Evolutionary conservation across 306 rosid species (phyloP), one percentile per base, ranked within the genome.

Genomic region (Geum urbanum): DNA sequence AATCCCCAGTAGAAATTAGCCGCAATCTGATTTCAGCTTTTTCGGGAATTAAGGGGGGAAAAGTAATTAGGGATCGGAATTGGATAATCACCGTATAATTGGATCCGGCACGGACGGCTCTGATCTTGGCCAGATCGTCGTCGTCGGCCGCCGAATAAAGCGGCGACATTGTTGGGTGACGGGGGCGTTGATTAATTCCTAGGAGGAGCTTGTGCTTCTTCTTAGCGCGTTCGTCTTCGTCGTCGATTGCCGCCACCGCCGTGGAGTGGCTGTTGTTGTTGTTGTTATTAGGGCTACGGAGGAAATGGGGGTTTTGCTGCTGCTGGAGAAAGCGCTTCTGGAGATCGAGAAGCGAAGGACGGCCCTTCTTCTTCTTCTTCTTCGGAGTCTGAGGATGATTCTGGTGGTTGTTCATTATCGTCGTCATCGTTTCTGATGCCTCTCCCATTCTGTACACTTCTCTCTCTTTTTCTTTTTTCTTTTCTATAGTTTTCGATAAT

Each of bases 341-440:
- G 73, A 94, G 97, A 90, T 94, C 98, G 73, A 94, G 79, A 37
- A 94, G 98, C 69, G 98, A 90, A 4, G 98, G 98, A 24, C 98
- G 98, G 0, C 98, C 98, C 80, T 94, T 85, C 72, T 85, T 94
- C 96, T 94, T 94, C 96, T 94, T 24, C 27, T 24, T 94, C 84
- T 85, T 86, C 88, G 68, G 87, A 86, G 57, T 32, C 37, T 32
- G 37, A 32, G 37, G 37, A 32, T 32, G 37, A 32, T 32, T 32
- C 37, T 32, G 67, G n/a, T 48, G 64, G 35, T 75, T 66, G 32
- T 56, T 63, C 77, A 60, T 60, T n/a, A 59, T 75, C 80, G 69
- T 76, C 85, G 76, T 88, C 82, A 77, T 78, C 71, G 82, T 75
- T 69, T 82, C 86, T 73, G 96, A 82, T 78, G 79, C 83, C 79